A percentile compares a stretch with the other conserved stretches of the same genome.
Conservation (phyloP, 495 filamentous ascomycete genomes). For the Emericellopsis terricola region DNA sequence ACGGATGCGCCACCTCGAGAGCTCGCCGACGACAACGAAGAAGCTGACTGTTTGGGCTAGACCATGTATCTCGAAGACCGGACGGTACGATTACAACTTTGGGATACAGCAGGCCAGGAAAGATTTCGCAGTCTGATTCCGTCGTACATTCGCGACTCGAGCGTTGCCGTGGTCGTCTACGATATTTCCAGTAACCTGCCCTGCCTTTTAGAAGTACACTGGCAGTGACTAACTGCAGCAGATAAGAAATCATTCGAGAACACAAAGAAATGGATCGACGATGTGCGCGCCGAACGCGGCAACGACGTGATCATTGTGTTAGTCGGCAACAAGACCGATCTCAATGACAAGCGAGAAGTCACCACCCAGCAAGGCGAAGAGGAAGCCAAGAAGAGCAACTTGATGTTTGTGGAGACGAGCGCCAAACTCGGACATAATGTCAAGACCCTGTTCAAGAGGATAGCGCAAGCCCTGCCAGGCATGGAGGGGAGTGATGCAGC, state of each 20-base stretch:
- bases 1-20: conserved; percentile 10
- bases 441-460: conserved; percentile 87
- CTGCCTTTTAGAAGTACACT: neutral
- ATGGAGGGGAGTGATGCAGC: conserved; percentile 78
- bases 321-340: conserved; percentile 96
- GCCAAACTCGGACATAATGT: conserved; percentile 97
- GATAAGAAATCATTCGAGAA: conserved; percentile 91
- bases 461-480: conserved; percentile 91
- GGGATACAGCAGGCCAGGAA: conserved; percentile 97
- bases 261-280: conserved; percentile 97
- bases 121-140: conserved; percentile 92
- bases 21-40: neutral
- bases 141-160: conserved; percentile 93
- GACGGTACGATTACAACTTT: conserved; percentile 90
- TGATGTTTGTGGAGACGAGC: conserved; percentile 98
- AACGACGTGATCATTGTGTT: conserved; percentile 98
- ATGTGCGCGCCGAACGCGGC: conserved; percentile 87
- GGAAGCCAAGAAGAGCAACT: conserved; percentile 89
- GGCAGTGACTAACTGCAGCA: conserved; percentile 11
- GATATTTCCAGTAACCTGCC: conserved; percentile 65
- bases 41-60: conserved; percentile 25
- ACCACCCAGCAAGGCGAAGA: conserved; percentile 90
- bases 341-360: conserved; percentile 93
- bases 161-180: conserved; percentile 94
- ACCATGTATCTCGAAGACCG: conserved; percentile 99